phyloP scores from a whole-genome alignment of 139 green algal species.

The Eudorina sp. region DNA sequence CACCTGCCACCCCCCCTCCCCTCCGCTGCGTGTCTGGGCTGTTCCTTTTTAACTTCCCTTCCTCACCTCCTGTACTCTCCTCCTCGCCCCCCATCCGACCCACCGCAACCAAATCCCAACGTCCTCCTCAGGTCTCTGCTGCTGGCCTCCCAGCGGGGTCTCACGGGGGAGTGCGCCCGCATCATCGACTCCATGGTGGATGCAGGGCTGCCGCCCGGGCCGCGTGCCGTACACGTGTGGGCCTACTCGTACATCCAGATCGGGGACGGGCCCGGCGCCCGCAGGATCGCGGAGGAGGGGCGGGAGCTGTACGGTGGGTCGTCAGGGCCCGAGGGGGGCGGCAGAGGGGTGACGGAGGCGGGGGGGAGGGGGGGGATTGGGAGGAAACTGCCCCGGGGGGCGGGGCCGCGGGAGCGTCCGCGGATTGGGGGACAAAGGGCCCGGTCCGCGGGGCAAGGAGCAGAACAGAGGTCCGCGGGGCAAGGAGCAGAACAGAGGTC shows the following conservation, averaged over 20 bases:
- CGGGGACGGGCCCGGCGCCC: constrained; percentile 38
- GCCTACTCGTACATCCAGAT: constrained; percentile 49
- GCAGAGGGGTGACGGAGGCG: neutral
- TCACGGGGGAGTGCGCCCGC: constrained; percentile 18
- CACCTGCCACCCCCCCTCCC: no score
- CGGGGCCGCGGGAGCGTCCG: no score
- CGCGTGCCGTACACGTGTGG: constrained; percentile 56
- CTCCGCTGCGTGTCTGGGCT: no score
- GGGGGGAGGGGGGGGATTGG: no score
- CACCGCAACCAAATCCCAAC: no score
- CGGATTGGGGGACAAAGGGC: neutral
- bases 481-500: no score
- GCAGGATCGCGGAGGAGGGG: constrained; percentile 26
- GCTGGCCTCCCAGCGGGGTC: constrained; percentile 7
- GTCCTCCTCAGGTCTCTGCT: constrained; percentile 33
- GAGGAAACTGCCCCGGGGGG: no score
- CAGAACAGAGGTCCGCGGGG: no score
- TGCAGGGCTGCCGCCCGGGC: constrained; percentile 53
- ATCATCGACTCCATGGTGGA: constrained; percentile 41
- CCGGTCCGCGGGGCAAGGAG: no score
- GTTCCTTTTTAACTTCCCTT: no score
- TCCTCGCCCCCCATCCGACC: no score
- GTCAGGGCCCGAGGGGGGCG: neutral
- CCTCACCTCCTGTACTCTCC: no score
- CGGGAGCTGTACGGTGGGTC: constrained; percentile 13